These are phyloP conservation scores for Didymella exigua DNA, from an alignment of 2,329 filamentous ascomycete species.

Conservation along the genomic window DNA sequence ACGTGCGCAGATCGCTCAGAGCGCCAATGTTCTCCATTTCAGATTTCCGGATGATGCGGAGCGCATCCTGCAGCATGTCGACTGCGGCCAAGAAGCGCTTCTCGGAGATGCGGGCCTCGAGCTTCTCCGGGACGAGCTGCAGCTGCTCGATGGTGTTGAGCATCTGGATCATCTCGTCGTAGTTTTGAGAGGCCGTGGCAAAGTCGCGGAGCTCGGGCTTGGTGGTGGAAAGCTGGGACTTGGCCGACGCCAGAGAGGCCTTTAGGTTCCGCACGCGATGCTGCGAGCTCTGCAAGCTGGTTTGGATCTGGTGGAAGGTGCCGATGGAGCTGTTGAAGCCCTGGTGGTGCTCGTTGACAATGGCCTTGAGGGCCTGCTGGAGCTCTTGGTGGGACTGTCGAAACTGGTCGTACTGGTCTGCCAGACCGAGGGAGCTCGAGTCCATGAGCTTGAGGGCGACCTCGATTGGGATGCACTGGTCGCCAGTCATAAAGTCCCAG, in stretches of 20 bases:
- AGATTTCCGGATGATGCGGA: constrained; percentile 81
- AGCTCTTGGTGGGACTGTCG: constrained; percentile 82
- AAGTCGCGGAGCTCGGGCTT: constrained; percentile 92
- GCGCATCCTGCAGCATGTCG: constrained; percentile 84
- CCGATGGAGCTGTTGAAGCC: constrained; percentile 99
- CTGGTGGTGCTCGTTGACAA: constrained; percentile 98
- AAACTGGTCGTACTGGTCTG: constrained; percentile 86
- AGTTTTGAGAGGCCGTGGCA: constrained; percentile 83
- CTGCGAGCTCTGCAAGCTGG: constrained; percentile 88
- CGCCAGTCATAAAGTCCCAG: constrained; percentile 90
- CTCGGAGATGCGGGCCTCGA: constrained; percentile 93
- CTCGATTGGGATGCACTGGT: constrained; percentile 90
- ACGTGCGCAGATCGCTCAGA: constrained; percentile 81
- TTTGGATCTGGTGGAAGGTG: constrained; percentile 98
- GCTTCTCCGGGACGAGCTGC: constrained; percentile 84
- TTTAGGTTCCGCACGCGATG: constrained; percentile 81
- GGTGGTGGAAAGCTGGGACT: constrained; percentile 78
- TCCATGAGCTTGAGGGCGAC: constrained; percentile 95
- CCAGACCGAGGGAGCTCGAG: constrained; percentile 87
- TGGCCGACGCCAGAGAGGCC: constrained; percentile 79
- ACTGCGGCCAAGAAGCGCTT: constrained; percentile 94
- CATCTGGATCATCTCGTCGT: constrained; percentile 85
- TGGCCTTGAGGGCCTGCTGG: constrained; percentile 89
- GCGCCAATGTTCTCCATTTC: constrained; percentile 92
- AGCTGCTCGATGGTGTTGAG: constrained; percentile 86